Conservation (phyloP, 2,329 filamentous ascomycete species). For the Alternaria sp. region DNA sequence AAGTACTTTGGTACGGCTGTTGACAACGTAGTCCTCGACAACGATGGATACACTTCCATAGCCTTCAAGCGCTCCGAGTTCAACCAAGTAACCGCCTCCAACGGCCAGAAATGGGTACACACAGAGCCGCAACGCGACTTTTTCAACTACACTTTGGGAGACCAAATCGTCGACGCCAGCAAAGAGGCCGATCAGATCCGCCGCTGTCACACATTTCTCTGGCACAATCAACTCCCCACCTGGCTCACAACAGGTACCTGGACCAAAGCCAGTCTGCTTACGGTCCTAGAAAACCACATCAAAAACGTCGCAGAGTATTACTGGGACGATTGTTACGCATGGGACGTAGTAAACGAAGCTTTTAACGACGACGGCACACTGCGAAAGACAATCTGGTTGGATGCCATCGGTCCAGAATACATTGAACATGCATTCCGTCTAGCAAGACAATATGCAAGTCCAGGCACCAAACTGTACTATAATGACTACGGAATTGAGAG, state of each 20-base stretch:
- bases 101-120: slow-evolving; percentile 71
- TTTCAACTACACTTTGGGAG: slow-evolving; percentile 68
- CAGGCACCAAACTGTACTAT: slow-evolving; percentile 67
- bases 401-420: slow-evolving; percentile 65
- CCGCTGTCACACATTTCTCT: slow-evolving; percentile 70
- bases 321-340: slow-evolving; percentile 68
- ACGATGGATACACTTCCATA: slow-evolving; percentile 65
- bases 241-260: slow-evolving; percentile 64
- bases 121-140: slow-evolving; percentile 65
- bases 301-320: slow-evolving; percentile 66
- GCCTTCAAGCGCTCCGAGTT: slow-evolving; percentile 67
- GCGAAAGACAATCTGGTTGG: slow-evolving; percentile 64
- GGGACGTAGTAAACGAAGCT: slow-evolving; percentile 74
- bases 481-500: slow-evolving; percentile 72
- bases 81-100: slow-evolving; percentile 71
- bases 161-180: slow-evolving; percentile 57
- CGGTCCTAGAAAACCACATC: slow-evolving; percentile 68
- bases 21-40: slow-evolving; percentile 59
- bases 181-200: slow-evolving; percentile 58
- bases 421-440: slow-evolving; percentile 65
- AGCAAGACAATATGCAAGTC: slow-evolving; percentile 64
- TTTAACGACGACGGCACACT: slow-evolving; percentile 66
- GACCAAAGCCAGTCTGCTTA: slow-evolving; percentile 66
- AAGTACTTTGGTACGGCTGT: slow-evolving; percentile 67
- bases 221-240: slow-evolving; percentile 63